Percentiles rank a stretch among this genome's conserved stretches.
Conservation (phyloP, 208 protist species). For the Lotmaria passim region DNA sequence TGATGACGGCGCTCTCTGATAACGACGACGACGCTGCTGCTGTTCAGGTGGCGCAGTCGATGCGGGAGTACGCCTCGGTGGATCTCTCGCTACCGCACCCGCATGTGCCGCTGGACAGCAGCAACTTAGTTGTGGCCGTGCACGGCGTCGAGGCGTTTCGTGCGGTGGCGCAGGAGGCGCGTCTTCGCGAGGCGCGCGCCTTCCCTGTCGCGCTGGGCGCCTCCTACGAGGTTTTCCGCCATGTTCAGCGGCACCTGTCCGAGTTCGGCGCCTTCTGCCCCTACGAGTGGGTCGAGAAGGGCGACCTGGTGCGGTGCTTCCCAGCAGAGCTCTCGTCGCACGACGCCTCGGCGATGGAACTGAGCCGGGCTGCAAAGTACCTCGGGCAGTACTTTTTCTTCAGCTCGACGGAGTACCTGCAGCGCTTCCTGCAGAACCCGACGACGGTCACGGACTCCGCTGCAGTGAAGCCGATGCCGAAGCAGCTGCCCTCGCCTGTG, state of each 20-base stretch:
- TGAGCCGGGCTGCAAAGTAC: conserved; percentile 53
- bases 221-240: conserved; percentile 40
- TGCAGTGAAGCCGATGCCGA: conserved; percentile 57
- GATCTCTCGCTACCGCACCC: conserved; percentile 38
- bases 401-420: conserved; percentile 52
- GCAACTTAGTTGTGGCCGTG: conserved; percentile 62
- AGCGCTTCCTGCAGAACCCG: conserved; percentile 70
- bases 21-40: neutral
- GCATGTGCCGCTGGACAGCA: conserved; percentile 35
- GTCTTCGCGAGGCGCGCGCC: conserved; percentile 43
- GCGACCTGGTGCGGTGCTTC: conserved; percentile 52
- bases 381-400: conserved; percentile 84
- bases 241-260: conserved; percentile 56
- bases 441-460: conserved; percentile 52
- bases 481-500: conserved; percentile 16
- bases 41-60: neutral
- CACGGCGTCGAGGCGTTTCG: conserved; percentile 58
- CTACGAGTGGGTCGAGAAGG: conserved; percentile 75
- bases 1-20: conserved; percentile 26
- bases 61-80: conserved; percentile 30
- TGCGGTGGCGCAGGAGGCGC: conserved; percentile 35
- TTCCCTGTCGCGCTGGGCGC: conserved; percentile 66
- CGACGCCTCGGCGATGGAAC: conserved; percentile 18
- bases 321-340: neutral
- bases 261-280: conserved; percentile 82